Conservation (phyloP, 2,329 filamentous ascomycete genomes). For the Neonectria sp. region DNA sequence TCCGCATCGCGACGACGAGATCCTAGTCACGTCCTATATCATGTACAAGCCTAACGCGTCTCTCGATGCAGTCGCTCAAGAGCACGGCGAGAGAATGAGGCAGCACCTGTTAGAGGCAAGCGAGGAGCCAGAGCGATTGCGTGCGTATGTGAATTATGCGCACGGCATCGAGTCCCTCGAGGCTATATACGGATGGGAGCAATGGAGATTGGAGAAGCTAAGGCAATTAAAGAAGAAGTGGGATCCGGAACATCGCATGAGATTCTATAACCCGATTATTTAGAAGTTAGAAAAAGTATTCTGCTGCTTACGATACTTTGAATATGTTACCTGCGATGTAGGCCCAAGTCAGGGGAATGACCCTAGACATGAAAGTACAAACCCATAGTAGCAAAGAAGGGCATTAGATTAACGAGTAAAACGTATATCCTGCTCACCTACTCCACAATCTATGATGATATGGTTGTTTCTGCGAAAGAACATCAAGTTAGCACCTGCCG, state of each 20-base stretch:
- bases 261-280: constrained; percentile 45
- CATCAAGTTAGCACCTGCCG: no score
- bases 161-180: constrained; percentile 32
- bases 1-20: constrained; percentile 33
- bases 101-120: constrained; percentile 21
- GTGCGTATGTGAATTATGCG: constrained; percentile 39
- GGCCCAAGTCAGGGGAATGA: no score
- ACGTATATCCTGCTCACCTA: no score
- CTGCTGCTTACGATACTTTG: no score
- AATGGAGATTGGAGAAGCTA: constrained; percentile 61
- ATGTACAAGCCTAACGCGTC: constrained; percentile 34
- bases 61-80: constrained; percentile 23
- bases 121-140: constrained; percentile 25
- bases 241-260: constrained; percentile 56
- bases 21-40: constrained; percentile 28
- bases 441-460: no score
- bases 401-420: no score
- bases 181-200: constrained; percentile 31
- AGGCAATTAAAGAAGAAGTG: constrained; percentile 61
- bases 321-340: no score
- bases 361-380: no score
- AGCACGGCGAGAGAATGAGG: constrained; percentile 30
- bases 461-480: no score
- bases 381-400: no score
- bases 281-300: constrained; percentile 1